These are phyloP conservation scores for Phyllostachys edulis DNA, from an alignment of 176 grass and related monocot genomes.

Conservation along the genomic window DNA sequence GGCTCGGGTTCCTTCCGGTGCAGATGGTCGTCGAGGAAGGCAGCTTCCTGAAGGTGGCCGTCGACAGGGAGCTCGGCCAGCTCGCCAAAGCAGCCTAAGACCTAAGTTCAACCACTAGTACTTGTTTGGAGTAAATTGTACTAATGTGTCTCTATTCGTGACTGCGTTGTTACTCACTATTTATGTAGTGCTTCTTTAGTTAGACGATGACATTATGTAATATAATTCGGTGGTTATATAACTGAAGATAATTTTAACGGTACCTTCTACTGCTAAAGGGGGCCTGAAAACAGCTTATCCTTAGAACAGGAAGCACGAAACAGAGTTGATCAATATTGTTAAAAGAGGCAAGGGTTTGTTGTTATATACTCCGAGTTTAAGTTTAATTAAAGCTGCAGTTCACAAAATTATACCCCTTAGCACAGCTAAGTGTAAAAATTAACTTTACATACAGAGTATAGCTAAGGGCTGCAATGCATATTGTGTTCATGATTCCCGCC, in stretches of 20 bases:
- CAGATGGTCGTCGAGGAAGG: slow-evolving; percentile 38
- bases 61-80: slow-evolving; percentile 34
- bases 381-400: slow-evolving; percentile 21
- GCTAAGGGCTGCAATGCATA: not conserved
- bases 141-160: not conserved
- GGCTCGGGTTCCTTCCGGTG: slow-evolving; percentile 2
- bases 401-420: slow-evolving; percentile 13
- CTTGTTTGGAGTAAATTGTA: not conserved
- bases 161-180: not conserved
- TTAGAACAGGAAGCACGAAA: not conserved
- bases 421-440: slow-evolving; percentile 25
- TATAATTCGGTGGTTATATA: not conserved
- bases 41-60: slow-evolving; percentile 32
- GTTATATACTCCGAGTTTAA: not conserved
- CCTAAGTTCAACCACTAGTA: not conserved
- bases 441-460: slow-evolving; percentile 58
- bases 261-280: too few relatives aligned
- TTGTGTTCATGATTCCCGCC: not conserved
- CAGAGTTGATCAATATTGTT: not conserved
- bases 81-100: not conserved
- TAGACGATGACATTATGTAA: not conserved
- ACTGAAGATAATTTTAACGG: too few relatives aligned
- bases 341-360: not conserved
- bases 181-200: not conserved
- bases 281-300: not conserved